Evolutionary conservation across 1,284 basidiomycete genomes (phyloP), one percentile per base, ranked within the genome.

Genomic region (Ceratobasidium sp.): DNA sequence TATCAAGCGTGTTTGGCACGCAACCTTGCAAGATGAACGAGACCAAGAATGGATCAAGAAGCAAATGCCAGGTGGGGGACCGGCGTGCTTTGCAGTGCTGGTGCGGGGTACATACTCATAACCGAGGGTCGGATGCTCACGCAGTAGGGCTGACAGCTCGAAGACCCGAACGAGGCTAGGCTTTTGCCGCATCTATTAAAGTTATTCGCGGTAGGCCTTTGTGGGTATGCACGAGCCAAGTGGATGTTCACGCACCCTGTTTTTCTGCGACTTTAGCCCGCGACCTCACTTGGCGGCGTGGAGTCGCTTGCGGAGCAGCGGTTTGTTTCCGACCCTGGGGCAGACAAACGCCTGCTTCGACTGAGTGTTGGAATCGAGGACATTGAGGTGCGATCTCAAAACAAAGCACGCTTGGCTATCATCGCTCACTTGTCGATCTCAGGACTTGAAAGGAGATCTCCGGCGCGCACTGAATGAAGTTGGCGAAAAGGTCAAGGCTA

Each of bases 281-380:
- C 95, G 3, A 97, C 95, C 3, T 94, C 92, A 75, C 85, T 97
- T 6, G 95, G 95, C 21, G 92, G 94, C n/a, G 93, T 96, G 1
- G 96, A 97, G 80, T 92, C 91, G 14, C 84, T 96, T 52, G 88
- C 91, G 43, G 95, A 97, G 80, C 91, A 94, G 73, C 87, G 94
- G 12, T 74, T 84, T 48, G 83, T 85, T 65, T 86, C 85, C 18
- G 93, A 96, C 78, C 84, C 89, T 0, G 81, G 81, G 18, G 87
- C 89, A 55, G 88, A 95, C 80, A 88, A 91, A 8, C 81, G 85
- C 16, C 80, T 94, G 43, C 79, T 95, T 62, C 85, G 93, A 62
- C 80, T 96, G 41, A 93, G 92, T 75, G 83, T 94, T 64, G 93
- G 93, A 0, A 85, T 94, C 0, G 93, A 95, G 80, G 91, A 93